Evolutionary conservation across 441 rosid genomes (phyloP), one percentile per base, ranked within the genome.

Genomic region (Populus hybrid): DNA sequence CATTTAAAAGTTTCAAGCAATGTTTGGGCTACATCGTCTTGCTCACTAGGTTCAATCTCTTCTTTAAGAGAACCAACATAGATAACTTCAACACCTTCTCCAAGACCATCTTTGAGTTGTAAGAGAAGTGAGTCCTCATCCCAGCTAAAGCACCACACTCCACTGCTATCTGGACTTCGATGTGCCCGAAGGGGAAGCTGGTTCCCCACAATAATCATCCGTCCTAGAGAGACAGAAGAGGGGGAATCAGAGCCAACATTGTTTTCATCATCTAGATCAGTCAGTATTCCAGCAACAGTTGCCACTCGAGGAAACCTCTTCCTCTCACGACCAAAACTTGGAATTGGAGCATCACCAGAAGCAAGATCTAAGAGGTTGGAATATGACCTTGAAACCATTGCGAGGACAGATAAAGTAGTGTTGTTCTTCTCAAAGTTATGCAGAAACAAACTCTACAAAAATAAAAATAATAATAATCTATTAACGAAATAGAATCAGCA

Each of bases 361-460:
- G 93, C 88, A 84, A 94, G 97, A 75, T 92, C 98, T 77, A 92
- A 83, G 80, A 94, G 97, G 79, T 94, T 94, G 23, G 97, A 94
- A 76, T 90, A 92, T 65, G 98, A 94, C 88, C 93, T 92, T 56
- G 98, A 94, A 71, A 78, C 91, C 98, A 94, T 93, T 78, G 68
- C 69, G 50, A 78, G 76, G 67, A n/a, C 53, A 38, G 50, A n/a
- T 14, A 8, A n/a, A 21, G 69, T 23, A 79, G 66, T 78, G 79
- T 42, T 11, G 69, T 29, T 61, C 73, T 75, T 67, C 40, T 50
- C 75, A 80, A 56, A 79, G 18, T 69, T 67, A 50, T 74, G 24
- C 63, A 50, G 31, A 75, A 71, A 45, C 76, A 78, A 82, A 56
- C 36, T 74, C 74, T 79, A 29, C 72, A 28, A 68, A 64, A 65